Evolutionary conservation across 1,284 basidiomycete genomes (phyloP).

Genomic region (Vanrija humicola): DNA sequence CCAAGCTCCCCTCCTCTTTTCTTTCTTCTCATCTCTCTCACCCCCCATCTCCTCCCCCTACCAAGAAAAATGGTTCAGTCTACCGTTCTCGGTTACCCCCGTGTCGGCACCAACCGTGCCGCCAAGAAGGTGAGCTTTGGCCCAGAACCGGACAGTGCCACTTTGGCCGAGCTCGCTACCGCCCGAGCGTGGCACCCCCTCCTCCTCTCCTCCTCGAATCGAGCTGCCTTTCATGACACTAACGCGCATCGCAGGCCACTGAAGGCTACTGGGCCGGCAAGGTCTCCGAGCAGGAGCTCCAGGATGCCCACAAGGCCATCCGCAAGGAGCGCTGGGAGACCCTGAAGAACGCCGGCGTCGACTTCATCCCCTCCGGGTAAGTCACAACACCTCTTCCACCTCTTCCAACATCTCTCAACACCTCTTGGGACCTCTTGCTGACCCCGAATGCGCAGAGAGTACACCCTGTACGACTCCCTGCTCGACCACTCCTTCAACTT

Average conservation of each 20-base stretch:
- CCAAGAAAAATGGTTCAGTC: constrained; percentile 52
- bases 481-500: constrained; percentile 96
- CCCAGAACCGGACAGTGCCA: background rate
- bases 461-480: constrained; percentile 98
- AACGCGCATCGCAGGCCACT: constrained; percentile 58
- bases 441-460: constrained; percentile 70
- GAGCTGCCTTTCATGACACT: background rate
- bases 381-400: constrained; percentile 24
- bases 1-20: background rate
- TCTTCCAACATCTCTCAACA: background rate
- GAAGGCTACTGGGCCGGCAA: constrained; percentile 98
- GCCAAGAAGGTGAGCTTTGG: constrained; percentile 69
- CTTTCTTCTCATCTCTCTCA: background rate
- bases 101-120: constrained; percentile 92
- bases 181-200: background rate
- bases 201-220: background rate
- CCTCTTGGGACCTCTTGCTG: background rate
- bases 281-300: constrained; percentile 81
- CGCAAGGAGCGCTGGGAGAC: constrained; percentile 86
- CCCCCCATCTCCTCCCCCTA: background rate
- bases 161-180: background rate
- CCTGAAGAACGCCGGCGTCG: constrained; percentile 84
- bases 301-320: constrained; percentile 81
- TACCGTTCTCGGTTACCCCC: constrained; percentile 93
- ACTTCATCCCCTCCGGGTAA: constrained; percentile 79